These are phyloP conservation scores for Rhynchospora pubera DNA, from an alignment of 176 grass and related monocot genomes.

Conservation along the genomic window DNA sequence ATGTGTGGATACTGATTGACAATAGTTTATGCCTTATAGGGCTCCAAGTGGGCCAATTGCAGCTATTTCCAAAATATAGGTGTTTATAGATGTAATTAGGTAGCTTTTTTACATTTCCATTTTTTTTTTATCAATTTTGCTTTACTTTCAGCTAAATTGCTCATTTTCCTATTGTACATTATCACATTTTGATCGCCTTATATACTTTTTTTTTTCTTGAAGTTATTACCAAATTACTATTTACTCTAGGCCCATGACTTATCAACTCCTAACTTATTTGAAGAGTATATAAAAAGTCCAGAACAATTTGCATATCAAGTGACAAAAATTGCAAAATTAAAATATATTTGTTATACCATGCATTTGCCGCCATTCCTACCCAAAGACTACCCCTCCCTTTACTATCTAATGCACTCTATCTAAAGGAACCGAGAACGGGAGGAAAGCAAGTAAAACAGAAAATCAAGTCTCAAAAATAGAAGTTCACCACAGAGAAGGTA, in stretches of 20 bases:
- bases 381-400: background rate
- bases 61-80: constrained; percentile 14
- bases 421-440: background rate
- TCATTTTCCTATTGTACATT: background rate
- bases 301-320: background rate
- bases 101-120: background rate
- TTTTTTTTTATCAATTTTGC: background rate
- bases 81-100: constrained; percentile 15
- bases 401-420: background rate
- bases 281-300: background rate
- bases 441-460: background rate
- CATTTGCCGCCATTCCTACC: background rate
- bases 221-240: background rate
- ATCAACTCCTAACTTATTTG: background rate
- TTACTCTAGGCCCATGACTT: background rate
- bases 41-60: constrained; percentile 1
- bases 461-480: background rate
- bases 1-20: background rate
- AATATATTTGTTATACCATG: background rate
- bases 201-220: background rate
- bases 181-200: background rate
- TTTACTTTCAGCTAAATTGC: background rate
- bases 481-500: constrained; percentile 75
- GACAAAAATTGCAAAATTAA: background rate
- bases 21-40: constrained; percentile 7